phyloP scores from a whole-genome alignment of 78 protist species.

The Dictyostelium firmibasis region DNA sequence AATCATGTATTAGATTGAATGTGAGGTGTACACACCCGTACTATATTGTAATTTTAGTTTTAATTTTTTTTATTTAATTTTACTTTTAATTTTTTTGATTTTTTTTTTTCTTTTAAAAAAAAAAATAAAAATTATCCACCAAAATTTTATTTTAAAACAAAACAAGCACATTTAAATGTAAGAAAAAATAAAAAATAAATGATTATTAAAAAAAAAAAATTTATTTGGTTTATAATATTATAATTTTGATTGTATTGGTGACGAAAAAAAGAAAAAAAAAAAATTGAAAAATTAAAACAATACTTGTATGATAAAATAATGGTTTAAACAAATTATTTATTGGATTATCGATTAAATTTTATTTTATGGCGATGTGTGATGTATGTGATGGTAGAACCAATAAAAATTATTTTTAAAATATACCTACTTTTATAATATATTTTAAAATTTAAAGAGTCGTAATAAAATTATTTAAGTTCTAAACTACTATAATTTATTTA shows the following conservation, averaged over 20 bases:
- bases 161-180: background rate
- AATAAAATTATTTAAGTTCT: background rate
- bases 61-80: background rate
- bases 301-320: background rate
- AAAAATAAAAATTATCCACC: background rate
- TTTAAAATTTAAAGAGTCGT: background rate
- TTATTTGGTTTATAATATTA: background rate
- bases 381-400: background rate
- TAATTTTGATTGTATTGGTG: background rate
- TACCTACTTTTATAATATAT: background rate
- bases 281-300: background rate
- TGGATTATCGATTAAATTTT: background rate
- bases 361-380: background rate
- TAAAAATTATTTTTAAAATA: background rate
- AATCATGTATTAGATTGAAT: background rate
- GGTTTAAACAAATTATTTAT: background rate
- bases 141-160: background rate
- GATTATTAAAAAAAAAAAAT: background rate
- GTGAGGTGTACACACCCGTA: slow-evolving; percentile 1
- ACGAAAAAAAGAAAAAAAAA: background rate
- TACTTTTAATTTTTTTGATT: background rate
- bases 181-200: background rate
- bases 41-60: background rate
- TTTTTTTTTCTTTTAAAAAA: too few species aligned
- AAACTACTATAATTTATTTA: background rate